Conservation (phyloP, 1,139 yeast species). For the Pichia sp. region DNA sequence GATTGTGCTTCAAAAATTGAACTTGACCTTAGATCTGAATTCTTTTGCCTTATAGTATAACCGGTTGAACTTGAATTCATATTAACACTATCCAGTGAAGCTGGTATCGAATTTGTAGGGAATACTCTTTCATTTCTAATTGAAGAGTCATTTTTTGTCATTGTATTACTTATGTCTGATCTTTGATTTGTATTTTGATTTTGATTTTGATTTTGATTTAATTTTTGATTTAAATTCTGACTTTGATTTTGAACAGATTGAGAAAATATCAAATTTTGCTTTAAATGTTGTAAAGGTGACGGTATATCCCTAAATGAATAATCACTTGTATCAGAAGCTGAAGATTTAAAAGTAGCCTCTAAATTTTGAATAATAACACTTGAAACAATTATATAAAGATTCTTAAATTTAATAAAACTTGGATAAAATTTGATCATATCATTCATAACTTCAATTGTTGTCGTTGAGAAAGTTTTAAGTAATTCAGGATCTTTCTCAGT, state of each 20-base stretch:
- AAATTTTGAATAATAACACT: conserved; percentile 15
- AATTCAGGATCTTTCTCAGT: conserved; percentile 13
- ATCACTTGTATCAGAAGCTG: neutral
- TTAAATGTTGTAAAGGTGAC: neutral
- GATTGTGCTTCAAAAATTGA: conserved; percentile 3
- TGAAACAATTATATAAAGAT: conserved; percentile 18
- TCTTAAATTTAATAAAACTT: conserved; percentile 16
- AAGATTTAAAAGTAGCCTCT: conserved; percentile 3
- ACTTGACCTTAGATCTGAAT: neutral
- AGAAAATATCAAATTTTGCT: neutral
- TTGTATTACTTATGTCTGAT: too few species aligned
- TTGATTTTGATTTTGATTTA: conserved; percentile 1
- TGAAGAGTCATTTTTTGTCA: too few species aligned
- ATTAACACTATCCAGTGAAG: too few species aligned
- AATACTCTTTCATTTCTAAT: too few species aligned
- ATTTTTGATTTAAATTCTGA: neutral
- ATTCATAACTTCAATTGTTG: conserved; percentile 15
- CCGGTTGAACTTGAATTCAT: too few species aligned
- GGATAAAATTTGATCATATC: conserved; percentile 15
- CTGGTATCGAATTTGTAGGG: too few species aligned
- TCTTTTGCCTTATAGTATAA: conserved; percentile 11
- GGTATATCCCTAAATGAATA: neutral
- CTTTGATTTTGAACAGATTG: neutral
- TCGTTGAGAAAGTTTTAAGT: conserved; percentile 13
- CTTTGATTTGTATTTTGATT: too few species aligned